Base-by-base conservation (phyloP, 202 grass and related monocot species). In the Cymbopogon flexuosus region DNA sequence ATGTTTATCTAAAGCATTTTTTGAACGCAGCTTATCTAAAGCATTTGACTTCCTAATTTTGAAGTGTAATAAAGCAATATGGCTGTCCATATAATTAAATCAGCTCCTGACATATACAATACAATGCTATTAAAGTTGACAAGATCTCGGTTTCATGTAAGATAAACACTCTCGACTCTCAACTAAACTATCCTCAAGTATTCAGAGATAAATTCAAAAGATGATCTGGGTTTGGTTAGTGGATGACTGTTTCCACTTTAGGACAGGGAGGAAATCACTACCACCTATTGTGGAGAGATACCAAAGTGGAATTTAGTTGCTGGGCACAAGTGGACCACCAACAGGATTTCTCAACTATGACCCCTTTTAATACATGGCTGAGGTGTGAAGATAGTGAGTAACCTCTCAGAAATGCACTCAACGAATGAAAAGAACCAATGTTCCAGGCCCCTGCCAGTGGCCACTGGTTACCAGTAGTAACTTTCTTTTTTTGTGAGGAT, bases 271-370 rank as follows among this genome's bases (percentile, higher is more conserved):
- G 83, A 80, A 77, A 79, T 83, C 68, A 72, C 78, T 84, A 90
- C 87, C 79, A 88, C 74, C 67, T 58, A 79, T 88, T 33, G 76
- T 89, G 78, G 69, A 15, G 43, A 59, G 83, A 36, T 76, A 81
- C 59, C 37, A 68, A 84, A 93, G 88, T 93, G 85, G 90, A 67
- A 90, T 74, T 76, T 83, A 76, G 82, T 73, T 18, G 40, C 74
- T 83, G 72, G 72, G 34, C 72, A 42, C 65, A 81, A 78, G 87
- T 85, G 65, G 72, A 78, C 66, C 67, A 82, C 77, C 23, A 72
- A 81, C 3, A 14, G 79, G 72, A 84, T 89, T 85, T 82, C 66
- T 66, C 39, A 10, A 69, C 52, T 72, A 68, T 66, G 0, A 16
- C 65, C 62, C 43, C 10, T 85, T 91, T 74, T 63, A 73, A 39